Evolutionary conservation across 345 rosid genomes (phyloP), one percentile per base, ranked within the genome.

Genomic region (Schrenkiella parvula): DNA sequence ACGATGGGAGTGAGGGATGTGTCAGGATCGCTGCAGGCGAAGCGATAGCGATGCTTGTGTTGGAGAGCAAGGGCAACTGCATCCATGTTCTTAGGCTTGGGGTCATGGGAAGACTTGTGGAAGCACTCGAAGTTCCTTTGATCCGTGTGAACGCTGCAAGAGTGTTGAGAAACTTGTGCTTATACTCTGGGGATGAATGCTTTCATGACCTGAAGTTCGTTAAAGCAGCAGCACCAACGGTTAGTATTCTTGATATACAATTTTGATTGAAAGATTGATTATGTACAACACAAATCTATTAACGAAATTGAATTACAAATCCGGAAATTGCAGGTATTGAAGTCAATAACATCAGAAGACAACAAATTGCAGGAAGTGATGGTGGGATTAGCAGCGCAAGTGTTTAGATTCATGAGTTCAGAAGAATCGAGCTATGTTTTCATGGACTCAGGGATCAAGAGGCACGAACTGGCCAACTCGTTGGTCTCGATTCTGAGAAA

Each of bases 331-430:
- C 85, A 93, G 99, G 95, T 87, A 21, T 85, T 95, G 12, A 82
- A 77, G 82, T 87, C 85, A 41, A 81, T 88, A 0, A 74, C 84
- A 79, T 82, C 85, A 34, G 87, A 77, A 62, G 89, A 88, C 58
- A 73, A 76, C 79, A 95, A 95, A 68, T 52, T 85, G 66, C 99
- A 91, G 52, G 99, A 95, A 85, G 96, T 91, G 63, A 90, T 95
- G 99, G 76, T 89, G 55, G 99, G 99, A 39, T 80, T 95, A 78
- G 80, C 80, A 59, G 80, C 73, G 21, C 89, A 86, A 66, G 84
- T 84, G 57, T 89, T 95, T 85, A 88, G 80, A 66, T 87, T 78
- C 80, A 79, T 89, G 95, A 78, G 78, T 21, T 50, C 68, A 17
- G 75, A 83, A 50, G 95, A 91, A 76, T 79, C 92, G 2, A 77